phyloP scores from a whole-genome alignment of 1,284 basidiomycete species.

The Ganoderma sp. region DNA sequence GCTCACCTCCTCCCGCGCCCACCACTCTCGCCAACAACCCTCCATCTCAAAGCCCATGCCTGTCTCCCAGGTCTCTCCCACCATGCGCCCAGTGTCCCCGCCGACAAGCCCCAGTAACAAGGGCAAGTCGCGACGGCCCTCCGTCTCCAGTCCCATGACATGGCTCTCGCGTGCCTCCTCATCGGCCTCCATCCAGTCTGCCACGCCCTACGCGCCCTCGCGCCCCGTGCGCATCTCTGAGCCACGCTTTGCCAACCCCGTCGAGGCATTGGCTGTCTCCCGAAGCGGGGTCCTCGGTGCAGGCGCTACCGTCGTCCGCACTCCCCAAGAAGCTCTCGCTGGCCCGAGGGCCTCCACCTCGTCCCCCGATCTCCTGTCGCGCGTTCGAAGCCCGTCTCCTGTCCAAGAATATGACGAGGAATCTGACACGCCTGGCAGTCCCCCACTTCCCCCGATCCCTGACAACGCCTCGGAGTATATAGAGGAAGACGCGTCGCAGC shows the following conservation, averaged over 20 bases:
- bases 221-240: constrained; percentile 66
- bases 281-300: constrained; percentile 61
- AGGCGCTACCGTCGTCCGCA: constrained; percentile 74
- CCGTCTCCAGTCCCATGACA: constrained; percentile 42
- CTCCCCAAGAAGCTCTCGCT: constrained; percentile 73
- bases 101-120: constrained; percentile 31
- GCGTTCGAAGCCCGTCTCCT: constrained; percentile 25
- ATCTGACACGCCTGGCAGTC: constrained; percentile 48
- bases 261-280: constrained; percentile 49
- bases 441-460: constrained; percentile 62
- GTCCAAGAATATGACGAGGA: constrained; percentile 31
- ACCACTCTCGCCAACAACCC: constrained; percentile 27
- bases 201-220: constrained; percentile 39
- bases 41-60: constrained; percentile 33
- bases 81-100: constrained; percentile 27
- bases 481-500: constrained; percentile 30
- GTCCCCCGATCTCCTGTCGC: constrained; percentile 29
- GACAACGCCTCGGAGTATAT: constrained; percentile 32
- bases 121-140: constrained; percentile 40
- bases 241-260: constrained; percentile 58
- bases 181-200: constrained; percentile 31
- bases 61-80: constrained; percentile 16
- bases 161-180: constrained; percentile 45
- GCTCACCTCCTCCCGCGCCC: constrained; percentile 21
- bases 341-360: constrained; percentile 28